phyloP scores from a whole-genome alignment of 345 rosid species.

The Erucastrum elatum region DNA sequence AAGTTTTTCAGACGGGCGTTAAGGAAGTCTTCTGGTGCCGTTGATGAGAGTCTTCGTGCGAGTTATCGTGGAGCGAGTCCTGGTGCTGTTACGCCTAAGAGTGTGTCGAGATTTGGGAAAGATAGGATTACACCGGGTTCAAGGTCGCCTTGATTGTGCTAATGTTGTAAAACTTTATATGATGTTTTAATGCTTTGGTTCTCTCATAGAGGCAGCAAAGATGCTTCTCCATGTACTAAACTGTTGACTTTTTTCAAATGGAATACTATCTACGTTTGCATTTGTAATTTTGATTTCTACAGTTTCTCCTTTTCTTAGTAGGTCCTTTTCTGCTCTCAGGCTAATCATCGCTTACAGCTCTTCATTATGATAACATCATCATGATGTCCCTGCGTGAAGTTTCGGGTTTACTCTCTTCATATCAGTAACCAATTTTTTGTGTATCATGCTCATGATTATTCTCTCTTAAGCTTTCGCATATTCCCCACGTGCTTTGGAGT shows the following conservation, averaged over 20 bases:
- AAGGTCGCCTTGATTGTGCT: constrained; percentile 67
- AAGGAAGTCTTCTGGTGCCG: constrained; percentile 72
- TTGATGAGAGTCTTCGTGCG: constrained; percentile 93
- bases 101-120: constrained; percentile 74
- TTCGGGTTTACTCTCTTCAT: too few relatives aligned
- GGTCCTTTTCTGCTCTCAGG: neutral
- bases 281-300: neutral
- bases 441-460: too few relatives aligned
- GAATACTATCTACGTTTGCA: neutral
- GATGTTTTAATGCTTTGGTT: constrained; percentile 2
- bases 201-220: constrained; percentile 24
- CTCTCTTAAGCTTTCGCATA: too few relatives aligned
- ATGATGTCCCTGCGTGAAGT: too few relatives aligned
- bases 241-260: constrained; percentile 11
- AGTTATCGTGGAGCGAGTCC: constrained; percentile 84
- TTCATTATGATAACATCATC: too few relatives aligned
- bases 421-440: too few relatives aligned
- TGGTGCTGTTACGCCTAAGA: constrained; percentile 63
- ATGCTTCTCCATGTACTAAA: constrained; percentile 7
- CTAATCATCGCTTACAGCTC: too few relatives aligned
- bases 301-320: constrained; percentile 3
- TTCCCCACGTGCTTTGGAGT: too few relatives aligned
- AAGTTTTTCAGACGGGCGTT: constrained; percentile 87
- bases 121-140: constrained; percentile 61
- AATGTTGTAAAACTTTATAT: constrained; percentile 41